phyloP scores from a whole-genome alignment of 177 flowering plant species.

The Tripterygium wilfordii region DNA sequence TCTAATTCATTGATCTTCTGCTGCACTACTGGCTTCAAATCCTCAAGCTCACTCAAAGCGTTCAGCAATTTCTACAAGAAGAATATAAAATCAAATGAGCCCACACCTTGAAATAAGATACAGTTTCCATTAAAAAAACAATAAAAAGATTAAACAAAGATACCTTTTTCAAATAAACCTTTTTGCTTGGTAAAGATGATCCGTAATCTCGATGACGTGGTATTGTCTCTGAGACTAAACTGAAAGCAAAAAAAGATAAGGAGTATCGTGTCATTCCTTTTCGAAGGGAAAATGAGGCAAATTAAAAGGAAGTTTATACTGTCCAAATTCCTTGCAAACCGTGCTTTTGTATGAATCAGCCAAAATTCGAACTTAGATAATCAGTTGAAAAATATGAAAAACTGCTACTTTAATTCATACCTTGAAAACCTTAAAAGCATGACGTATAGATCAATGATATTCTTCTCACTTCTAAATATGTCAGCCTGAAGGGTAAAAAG shows the following conservation, averaged over 20 bases:
- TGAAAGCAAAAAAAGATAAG: conserved; percentile 26
- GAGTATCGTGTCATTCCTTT: not conserved
- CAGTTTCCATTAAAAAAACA: not conserved
- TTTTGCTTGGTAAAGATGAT: conserved; percentile 36
- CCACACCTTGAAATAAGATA: not conserved
- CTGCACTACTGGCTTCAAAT: conserved; percentile 62
- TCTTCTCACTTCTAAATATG: conserved; percentile 76
- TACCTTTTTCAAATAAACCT: conserved; percentile 52
- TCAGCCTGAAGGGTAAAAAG: conserved; percentile 51
- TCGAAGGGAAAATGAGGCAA: too few species aligned
- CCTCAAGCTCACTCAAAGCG: conserved; percentile 73
- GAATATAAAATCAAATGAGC: conserved; percentile 11
- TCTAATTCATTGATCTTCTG: conserved; percentile 41
- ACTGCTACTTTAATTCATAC: conserved; percentile 20
- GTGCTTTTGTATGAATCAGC: too few species aligned
- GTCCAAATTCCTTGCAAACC: too few species aligned
- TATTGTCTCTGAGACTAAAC: conserved; percentile 86
- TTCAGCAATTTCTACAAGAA: conserved; percentile 49
- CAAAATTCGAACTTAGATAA: too few species aligned
- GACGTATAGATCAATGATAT: conserved; percentile 73
- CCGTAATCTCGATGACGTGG: conserved; percentile 81
- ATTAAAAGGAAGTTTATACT: too few species aligned
- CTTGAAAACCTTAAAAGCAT: conserved; percentile 94
- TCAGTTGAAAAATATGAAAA: too few species aligned
- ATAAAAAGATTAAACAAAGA: not conserved